A percentile compares a stretch with the other conserved stretches of the same genome.
These are phyloP conservation scores for Colletotrichum lentis DNA, from an alignment of 2,329 filamentous ascomycete species.

Conservation along the genomic window DNA sequence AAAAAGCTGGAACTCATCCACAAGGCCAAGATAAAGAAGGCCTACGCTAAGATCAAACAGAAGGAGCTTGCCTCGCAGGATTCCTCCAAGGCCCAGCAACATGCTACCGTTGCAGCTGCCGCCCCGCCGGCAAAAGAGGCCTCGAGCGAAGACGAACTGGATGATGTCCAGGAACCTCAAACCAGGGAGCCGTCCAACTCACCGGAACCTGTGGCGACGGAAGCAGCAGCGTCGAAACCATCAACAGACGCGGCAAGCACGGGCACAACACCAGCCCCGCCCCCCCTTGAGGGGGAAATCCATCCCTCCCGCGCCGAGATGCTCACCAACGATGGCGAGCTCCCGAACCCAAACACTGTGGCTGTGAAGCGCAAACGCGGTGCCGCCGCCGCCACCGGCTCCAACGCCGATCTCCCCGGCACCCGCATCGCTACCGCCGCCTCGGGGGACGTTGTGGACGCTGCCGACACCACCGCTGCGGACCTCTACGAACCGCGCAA, in stretches of 20 bases:
- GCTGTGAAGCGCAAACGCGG: conserved; percentile 32
- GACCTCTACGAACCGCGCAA: conserved; percentile 37
- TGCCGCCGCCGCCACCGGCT: not conserved
- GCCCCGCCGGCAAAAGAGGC: conserved; percentile 36
- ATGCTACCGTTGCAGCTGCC: conserved; percentile 22
- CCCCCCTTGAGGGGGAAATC: conserved; percentile 42
- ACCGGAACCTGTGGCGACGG: not conserved
- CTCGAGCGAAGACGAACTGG: conserved; percentile 39
- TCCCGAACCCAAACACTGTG: conserved; percentile 38
- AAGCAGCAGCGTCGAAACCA: conserved; percentile 3
- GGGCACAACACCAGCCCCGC: not conserved
- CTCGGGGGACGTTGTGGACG: conserved; percentile 9
- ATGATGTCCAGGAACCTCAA: conserved; percentile 11
- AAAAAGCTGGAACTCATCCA: conserved; percentile 90
- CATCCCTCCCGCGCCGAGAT: conserved; percentile 55
- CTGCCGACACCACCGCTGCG: conserved; percentile 17
- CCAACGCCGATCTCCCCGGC: conserved; percentile 38
- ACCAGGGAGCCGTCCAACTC: conserved; percentile 48
- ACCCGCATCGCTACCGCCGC: not conserved
- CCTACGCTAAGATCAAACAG: conserved; percentile 87
- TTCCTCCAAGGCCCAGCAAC: conserved; percentile 34
- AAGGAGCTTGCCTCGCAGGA: conserved; percentile 51
- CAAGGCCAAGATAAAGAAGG: conserved; percentile 92
- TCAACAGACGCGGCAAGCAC: conserved; percentile 22
- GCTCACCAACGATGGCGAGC: conserved; percentile 45